Conservation (phyloP, 352 stramenopile genomes). For the Globisporangium cylindrosporum region DNA sequence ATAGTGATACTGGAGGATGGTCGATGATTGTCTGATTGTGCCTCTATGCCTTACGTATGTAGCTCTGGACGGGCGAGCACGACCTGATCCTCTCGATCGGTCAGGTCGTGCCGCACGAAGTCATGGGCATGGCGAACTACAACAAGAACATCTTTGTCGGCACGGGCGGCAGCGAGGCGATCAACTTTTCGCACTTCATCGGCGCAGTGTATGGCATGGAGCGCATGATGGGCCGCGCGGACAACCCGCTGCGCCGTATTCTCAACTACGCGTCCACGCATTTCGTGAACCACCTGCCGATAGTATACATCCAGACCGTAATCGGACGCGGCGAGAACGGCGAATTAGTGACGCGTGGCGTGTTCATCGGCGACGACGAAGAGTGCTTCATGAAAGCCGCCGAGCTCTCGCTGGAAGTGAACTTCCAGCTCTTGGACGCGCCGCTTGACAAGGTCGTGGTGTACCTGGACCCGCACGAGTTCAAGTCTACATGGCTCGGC, state of each 20-base stretch:
- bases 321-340: conserved; percentile 77
- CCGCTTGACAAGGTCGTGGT: conserved; percentile 94
- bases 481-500: conserved; percentile 97
- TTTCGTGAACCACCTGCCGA: conserved; percentile 87
- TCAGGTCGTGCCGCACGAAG: conserved; percentile 97
- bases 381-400: conserved; percentile 94
- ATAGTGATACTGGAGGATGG: neutral
- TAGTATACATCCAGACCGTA: conserved; percentile 97
- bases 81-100: conserved; percentile 95
- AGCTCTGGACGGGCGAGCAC: conserved; percentile 91
- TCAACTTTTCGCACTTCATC: conserved; percentile 98
- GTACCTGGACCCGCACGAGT: conserved; percentile 95
- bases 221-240: conserved; percentile 95
- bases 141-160: conserved; percentile 99
- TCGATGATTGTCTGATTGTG: neutral
- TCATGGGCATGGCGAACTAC: conserved; percentile 99
- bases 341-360: conserved; percentile 78
- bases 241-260: conserved; percentile 95
- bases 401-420: conserved; percentile 93
- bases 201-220: conserved; percentile 98
- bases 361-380: conserved; percentile 96
- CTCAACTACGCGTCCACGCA: conserved; percentile 95
- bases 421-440: conserved; percentile 94
- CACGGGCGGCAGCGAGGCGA: conserved; percentile 91
- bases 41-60: neutral